Percentiles rank a stretch among this genome's conserved stretches.
Evolutionary conservation across 306 rosid genomes (phyloP).

Genomic region (Lablab purpureus): DNA sequence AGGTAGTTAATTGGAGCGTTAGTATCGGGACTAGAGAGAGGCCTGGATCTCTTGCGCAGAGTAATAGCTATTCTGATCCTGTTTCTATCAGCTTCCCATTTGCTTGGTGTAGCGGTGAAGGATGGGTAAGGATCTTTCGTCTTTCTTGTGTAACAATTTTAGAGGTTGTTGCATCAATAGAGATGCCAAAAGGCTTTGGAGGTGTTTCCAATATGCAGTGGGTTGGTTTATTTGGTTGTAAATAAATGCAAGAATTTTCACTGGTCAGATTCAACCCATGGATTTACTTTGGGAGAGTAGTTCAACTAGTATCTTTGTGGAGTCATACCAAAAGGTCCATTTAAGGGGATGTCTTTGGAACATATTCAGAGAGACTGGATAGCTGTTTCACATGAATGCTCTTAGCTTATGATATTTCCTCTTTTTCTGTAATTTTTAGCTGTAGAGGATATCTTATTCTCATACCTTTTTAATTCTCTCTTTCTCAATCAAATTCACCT

Average conservation of each 20-base stretch:
- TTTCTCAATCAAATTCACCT: neutral
- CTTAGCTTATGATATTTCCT: neutral
- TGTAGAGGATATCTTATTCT: neutral
- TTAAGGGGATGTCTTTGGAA: neutral
- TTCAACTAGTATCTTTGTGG: neutral
- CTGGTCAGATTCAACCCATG: neutral
- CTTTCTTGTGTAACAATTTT: neutral
- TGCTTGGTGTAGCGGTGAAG: neutral
- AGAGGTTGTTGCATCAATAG: neutral
- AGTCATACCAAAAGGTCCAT: neutral
- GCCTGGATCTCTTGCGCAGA: neutral
- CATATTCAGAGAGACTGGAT: slow-evolving; percentile 1
- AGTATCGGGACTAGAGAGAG: neutral
- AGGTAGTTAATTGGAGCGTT: neutral
- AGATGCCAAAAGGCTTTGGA: neutral
- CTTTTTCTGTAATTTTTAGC: neutral
- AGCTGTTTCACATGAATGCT: neutral
- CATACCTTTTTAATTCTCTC: neutral
- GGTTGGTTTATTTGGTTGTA: neutral
- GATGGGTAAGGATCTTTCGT: neutral
- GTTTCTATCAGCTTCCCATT: neutral
- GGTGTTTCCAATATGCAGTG: neutral
- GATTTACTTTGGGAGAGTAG: neutral
- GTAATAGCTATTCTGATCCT: neutral
- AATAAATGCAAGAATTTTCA: neutral